phyloP scores from a whole-genome alignment of 441 rosid species.

The Mallotus japonicus region DNA sequence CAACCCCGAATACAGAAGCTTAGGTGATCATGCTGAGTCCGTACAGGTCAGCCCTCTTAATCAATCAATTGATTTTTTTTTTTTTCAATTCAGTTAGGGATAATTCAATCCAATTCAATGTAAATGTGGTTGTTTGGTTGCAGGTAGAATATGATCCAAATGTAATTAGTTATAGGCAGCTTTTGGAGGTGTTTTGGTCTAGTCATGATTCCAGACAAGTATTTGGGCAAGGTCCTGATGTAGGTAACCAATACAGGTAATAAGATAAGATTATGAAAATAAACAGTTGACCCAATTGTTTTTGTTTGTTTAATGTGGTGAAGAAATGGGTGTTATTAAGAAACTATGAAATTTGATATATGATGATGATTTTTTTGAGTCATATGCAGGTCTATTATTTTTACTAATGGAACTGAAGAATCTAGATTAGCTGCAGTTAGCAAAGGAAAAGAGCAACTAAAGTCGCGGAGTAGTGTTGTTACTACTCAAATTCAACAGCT shows the following conservation, averaged over 20 bases:
- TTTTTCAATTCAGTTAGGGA: too few relatives aligned
- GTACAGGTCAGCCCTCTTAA: constrained; percentile 51
- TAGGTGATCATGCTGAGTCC: constrained; percentile 79
- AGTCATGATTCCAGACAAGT: constrained; percentile 86
- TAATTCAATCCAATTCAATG: too few relatives aligned
- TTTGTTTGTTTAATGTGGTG: too few relatives aligned
- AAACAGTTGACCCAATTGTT: too few relatives aligned
- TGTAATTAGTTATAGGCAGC: constrained; percentile 53
- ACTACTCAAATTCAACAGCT: constrained; percentile 80
- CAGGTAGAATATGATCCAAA: constrained; percentile 88
- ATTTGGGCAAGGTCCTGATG: constrained; percentile 97
- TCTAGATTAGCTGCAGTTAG: constrained; percentile 60
- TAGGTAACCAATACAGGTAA: constrained; percentile 83
- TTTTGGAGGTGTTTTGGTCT: constrained; percentile 82
- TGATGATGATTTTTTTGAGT: neutral
- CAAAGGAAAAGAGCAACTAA: constrained; percentile 84
- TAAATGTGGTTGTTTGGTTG: neutral
- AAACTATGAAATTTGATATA: too few relatives aligned
- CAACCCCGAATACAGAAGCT: constrained; percentile 73
- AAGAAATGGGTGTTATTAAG: too few relatives aligned
- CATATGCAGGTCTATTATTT: constrained; percentile 72
- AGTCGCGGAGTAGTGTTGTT: constrained; percentile 60
- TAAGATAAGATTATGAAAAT: too few relatives aligned
- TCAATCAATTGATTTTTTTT: neutral
- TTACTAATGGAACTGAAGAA: constrained; percentile 82